A percentile compares a stretch with the other conserved stretches of the same genome.
phyloP scores from a whole-genome alignment of 495 filamentous ascomycete species.

The Trichoderma orchidacearum region DNA sequence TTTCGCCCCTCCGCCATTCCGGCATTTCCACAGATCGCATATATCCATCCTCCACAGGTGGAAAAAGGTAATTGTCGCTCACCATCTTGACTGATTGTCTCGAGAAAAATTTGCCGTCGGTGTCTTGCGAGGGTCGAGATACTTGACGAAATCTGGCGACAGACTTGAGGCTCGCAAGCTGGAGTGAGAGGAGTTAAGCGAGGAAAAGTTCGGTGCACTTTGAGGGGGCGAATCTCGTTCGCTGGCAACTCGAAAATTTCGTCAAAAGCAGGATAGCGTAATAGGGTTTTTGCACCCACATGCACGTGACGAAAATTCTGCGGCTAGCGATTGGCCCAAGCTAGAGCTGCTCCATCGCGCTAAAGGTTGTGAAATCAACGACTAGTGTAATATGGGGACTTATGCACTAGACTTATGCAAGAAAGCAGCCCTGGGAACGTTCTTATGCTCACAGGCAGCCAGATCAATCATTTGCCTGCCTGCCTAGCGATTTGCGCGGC shows the following conservation, averaged over 20 bases:
- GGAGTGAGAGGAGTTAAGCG: slow-evolving; percentile 18
- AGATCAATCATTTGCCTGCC: not conserved
- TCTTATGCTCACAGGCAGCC: not conserved
- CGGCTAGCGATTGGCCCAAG: not conserved
- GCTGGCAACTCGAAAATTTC: slow-evolving; percentile 3
- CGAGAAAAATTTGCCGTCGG: slow-evolving; percentile 15
- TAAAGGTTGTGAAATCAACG: not conserved
- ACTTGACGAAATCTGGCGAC: slow-evolving; percentile 25
- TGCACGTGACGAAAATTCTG: not conserved
- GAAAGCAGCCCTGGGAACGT: not conserved
- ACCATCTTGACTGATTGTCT: slow-evolving; percentile 44
- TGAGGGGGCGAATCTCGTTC: slow-evolving; percentile 14
- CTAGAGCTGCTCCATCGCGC: not conserved
- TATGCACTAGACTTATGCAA: not conserved
- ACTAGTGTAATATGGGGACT: not conserved
- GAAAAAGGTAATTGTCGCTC: slow-evolving; percentile 19
- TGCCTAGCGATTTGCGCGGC: not conserved
- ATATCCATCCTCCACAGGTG: not conserved
- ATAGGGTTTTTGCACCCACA: slow-evolving; percentile 2
- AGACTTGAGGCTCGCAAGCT: slow-evolving; percentile 13
- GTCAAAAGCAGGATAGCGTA: not conserved
- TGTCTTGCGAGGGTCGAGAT: slow-evolving; percentile 31
- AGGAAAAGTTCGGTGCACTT: slow-evolving; percentile 12
- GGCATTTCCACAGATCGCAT: not conserved
- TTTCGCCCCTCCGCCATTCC: not conserved